These are phyloP conservation scores for Poa annua DNA, from an alignment of 176 grass and related monocot species.

Conservation along the genomic window DNA sequence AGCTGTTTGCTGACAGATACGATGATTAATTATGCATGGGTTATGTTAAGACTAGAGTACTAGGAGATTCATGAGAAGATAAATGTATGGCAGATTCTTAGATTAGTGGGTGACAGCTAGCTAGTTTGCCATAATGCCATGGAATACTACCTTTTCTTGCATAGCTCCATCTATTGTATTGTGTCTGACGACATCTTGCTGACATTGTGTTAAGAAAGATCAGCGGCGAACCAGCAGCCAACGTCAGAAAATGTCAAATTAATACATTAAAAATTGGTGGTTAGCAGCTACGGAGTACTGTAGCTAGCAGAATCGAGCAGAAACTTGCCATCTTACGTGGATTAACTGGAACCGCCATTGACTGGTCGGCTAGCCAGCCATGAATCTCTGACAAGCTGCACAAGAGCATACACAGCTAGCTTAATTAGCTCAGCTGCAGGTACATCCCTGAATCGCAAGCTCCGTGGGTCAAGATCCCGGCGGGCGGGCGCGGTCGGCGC, in stretches of 20 bases:
- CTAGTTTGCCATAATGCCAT: background rate
- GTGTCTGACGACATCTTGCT: background rate
- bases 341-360: conserved; percentile 10
- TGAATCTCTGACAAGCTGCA: background rate
- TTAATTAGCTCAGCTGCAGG: background rate
- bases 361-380: too few species aligned
- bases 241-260: background rate
- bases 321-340: background rate
- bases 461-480: background rate
- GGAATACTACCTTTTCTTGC: background rate
- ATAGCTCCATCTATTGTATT: background rate
- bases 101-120: background rate
- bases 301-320: background rate
- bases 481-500: background rate
- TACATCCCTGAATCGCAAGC: background rate
- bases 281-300: too few species aligned
- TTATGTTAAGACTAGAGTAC: background rate
- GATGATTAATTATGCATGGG: background rate
- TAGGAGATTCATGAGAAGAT: background rate
- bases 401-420: background rate
- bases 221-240: background rate
- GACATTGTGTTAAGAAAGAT: background rate
- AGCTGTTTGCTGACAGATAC: conserved; percentile 9
- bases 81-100: background rate
- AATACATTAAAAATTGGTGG: background rate